These are phyloP conservation scores for Antitrichia curtipendula DNA, from an alignment of 225 moss, liverwort and hornwort species.

Conservation along the genomic window DNA sequence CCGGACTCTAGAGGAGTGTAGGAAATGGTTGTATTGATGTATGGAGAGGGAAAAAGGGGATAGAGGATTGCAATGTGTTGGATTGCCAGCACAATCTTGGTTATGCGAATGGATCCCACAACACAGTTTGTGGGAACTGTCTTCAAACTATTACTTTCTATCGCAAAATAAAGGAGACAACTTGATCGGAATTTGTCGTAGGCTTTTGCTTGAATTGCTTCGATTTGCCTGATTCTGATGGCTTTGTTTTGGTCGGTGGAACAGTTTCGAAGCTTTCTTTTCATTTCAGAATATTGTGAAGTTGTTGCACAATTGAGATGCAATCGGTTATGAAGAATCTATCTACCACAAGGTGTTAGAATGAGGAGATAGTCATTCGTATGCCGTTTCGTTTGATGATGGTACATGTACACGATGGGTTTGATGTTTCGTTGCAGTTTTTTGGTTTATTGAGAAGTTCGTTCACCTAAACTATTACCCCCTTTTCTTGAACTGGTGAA, in stretches of 20 bases:
- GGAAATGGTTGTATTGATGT: neutral
- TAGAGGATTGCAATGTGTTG: neutral
- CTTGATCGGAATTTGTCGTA: neutral
- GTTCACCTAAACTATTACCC: neutral
- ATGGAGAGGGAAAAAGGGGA: neutral
- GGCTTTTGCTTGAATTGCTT: neutral
- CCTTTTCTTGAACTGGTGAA: neutral
- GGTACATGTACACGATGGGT: neutral
- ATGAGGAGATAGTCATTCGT: neutral
- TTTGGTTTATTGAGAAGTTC: neutral
- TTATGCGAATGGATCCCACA: neutral
- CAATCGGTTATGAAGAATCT: neutral
- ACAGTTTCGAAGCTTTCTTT: neutral
- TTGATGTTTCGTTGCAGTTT: neutral
- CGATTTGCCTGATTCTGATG: neutral
- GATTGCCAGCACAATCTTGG: neutral
- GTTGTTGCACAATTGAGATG: neutral
- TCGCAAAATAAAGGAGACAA: neutral
- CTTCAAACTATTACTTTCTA: neutral
- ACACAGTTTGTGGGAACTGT: neutral
- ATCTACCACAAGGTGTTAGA: neutral
- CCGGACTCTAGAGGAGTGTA: neutral
- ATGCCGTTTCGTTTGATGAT: neutral
- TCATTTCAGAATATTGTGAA: neutral
- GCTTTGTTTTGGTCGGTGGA: neutral